Percentiles rank a stretch among this genome's conserved stretches.
phyloP scores from a whole-genome alignment of 768 basidiomycete genomes.

The Boletellus emodensis region DNA sequence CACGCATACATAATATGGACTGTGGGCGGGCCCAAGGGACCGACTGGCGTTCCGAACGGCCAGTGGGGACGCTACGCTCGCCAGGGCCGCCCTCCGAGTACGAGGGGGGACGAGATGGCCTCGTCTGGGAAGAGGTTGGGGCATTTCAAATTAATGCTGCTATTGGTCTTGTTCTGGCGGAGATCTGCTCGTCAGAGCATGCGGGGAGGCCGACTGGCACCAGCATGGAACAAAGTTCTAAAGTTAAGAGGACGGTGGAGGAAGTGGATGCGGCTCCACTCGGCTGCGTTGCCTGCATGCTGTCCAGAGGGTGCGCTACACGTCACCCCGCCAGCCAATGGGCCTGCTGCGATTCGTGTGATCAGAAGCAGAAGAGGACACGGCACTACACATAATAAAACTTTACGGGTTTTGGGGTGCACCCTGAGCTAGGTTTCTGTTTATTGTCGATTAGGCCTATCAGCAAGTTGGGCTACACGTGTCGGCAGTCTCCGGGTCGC shows the following conservation, averaged over 20 bases:
- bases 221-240: constrained; percentile 13
- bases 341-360: constrained; percentile 13
- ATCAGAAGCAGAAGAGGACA: constrained; percentile 25
- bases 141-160: constrained; percentile 28
- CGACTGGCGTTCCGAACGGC: neutral
- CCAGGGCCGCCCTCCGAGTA: too few relatives aligned
- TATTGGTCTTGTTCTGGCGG: constrained; percentile 1
- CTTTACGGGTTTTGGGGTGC: constrained; percentile 28
- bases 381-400: constrained; percentile 30
- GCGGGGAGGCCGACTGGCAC: constrained; percentile 6
- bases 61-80: too few relatives aligned
- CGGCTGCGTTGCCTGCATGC: constrained; percentile 24
- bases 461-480: constrained; percentile 1
- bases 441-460: too few relatives aligned
- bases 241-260: constrained; percentile 3
- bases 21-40: neutral
- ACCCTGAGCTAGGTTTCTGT: constrained; percentile 24
- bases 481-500: constrained; percentile 25
- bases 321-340: constrained; percentile 14
- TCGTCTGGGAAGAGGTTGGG: constrained; percentile 18
- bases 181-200: constrained; percentile 16
- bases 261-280: constrained; percentile 14
- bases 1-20: constrained; percentile 16
- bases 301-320: constrained; percentile 5
- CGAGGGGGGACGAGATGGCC: neutral